Conservation (phyloP, 371 early-diverging fungal species). For the Chytridiales sp. region DNA sequence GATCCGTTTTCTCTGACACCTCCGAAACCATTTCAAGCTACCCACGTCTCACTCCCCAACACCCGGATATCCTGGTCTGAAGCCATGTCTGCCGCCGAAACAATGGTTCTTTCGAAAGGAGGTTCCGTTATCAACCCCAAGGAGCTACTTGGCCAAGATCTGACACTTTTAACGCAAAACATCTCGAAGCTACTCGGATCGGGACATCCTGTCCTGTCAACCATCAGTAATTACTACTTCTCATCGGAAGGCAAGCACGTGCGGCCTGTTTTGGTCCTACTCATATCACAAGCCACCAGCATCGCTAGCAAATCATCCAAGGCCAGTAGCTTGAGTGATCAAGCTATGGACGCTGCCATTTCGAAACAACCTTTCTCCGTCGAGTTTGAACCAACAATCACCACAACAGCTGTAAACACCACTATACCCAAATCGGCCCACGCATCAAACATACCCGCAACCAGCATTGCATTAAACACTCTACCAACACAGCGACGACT, state of each 20-base stretch:
- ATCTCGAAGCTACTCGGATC: slow-evolving; percentile 80
- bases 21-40: too few species aligned
- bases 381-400: background rate
- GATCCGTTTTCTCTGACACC: too few species aligned
- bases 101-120: slow-evolving; percentile 27
- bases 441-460: slow-evolving; percentile 20
- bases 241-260: slow-evolving; percentile 87
- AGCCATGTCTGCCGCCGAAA: slow-evolving; percentile 37
- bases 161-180: slow-evolving; percentile 81
- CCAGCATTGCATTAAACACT: too few species aligned
- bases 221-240: slow-evolving; percentile 88
- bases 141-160: slow-evolving; percentile 71
- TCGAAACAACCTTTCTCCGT: background rate
- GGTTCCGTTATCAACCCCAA: slow-evolving; percentile 43
- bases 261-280: slow-evolving; percentile 85
- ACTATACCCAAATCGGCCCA: background rate
- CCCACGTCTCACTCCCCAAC: too few species aligned
- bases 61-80: slow-evolving; percentile 28
- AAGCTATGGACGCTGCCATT: slow-evolving; percentile 28
- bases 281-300: slow-evolving; percentile 85
- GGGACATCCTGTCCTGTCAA: slow-evolving; percentile 83
- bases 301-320: background rate
- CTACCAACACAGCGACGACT: slow-evolving; percentile 87
- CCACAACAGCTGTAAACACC: slow-evolving; percentile 1
- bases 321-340: background rate